These are phyloP conservation scores for Globisporangium orthogonon DNA, from an alignment of 352 stramenopile genomes.

Conservation along the genomic window DNA sequence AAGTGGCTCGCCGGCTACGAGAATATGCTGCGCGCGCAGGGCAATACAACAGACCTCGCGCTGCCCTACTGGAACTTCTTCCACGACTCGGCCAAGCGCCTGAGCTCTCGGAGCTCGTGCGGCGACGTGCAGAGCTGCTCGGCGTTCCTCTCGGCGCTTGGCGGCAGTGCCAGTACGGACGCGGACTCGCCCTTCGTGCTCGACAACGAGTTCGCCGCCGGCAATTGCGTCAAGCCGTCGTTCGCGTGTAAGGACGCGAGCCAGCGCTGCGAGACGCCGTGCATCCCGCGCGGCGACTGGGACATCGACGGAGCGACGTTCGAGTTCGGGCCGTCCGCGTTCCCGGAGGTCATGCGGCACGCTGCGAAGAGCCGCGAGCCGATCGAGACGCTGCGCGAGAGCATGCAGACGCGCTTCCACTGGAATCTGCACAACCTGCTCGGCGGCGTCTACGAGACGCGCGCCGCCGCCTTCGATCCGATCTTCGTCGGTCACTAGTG, in stretches of 20 bases:
- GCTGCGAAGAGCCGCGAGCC: conserved; percentile 23
- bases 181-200: conserved; percentile 18
- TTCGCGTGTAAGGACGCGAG: conserved; percentile 31
- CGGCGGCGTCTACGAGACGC: conserved; percentile 28
- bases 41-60: conserved; percentile 30
- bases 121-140: conserved; percentile 35
- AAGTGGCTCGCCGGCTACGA: conserved; percentile 65
- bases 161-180: conserved; percentile 34
- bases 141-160: conserved; percentile 44
- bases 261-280: conserved; percentile 40
- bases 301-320: conserved; percentile 50
- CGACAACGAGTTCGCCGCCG: conserved; percentile 23
- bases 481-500: conserved; percentile 37
- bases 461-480: conserved; percentile 27
- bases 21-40: conserved; percentile 58
- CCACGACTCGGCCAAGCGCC: conserved; percentile 43
- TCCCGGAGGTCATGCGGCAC: conserved; percentile 50
- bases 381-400: conserved; percentile 26
- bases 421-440: conserved; percentile 35
- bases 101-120: conserved; percentile 31
- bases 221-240: conserved; percentile 51
- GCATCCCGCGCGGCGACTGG: conserved; percentile 61
- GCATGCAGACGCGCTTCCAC: conserved; percentile 31
- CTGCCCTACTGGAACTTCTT: conserved; percentile 67
- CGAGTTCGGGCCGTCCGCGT: conserved; percentile 55